Base-by-base conservation (phyloP, 306 rosid genomes). In the Rosa multiflora region DNA sequence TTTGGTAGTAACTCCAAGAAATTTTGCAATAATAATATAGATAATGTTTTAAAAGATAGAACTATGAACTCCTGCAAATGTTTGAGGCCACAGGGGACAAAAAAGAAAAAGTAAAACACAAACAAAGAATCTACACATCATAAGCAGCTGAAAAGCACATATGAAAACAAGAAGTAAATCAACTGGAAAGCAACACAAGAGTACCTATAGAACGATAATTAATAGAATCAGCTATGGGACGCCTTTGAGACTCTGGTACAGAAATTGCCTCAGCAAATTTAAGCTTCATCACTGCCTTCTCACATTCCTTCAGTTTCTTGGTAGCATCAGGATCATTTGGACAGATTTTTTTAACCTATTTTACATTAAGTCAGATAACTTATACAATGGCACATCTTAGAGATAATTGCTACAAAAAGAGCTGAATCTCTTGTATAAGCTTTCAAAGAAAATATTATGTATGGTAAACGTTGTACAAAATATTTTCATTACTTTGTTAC, bases 251-350 rank as follows among this genome's bases (percentile, higher is more conserved):
- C 80, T 82, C 86, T 52, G 99, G 94, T 68, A 78, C 87, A 81
- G 96, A 73, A 85, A 93, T 91, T 80, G 96, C 99, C 86, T 96
- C 98, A 79, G 92, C 99, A 90, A 93, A 93, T 83, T 93, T 93
- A 82, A 93, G 94, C 73, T 96, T 93, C 96, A 86, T 86, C 70
- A 96, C 97, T 53, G 94, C 98, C 72, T 96, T 93, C 87, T 96
- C 98, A 71, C 99, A 96, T 91, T 96, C 99, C 90, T 86, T 96
- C 91, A 93, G 84, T 82, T 93, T 96, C 92, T 85, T 90, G 76
- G 90, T 29, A 58, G 97, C 97, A 82, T 95, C 99, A 56, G 91
- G 94, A 86, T 93, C 97, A 79, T 89, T 93, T 72, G 99, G 99
- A 75, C 88, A 82, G 67, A 95, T 83, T 88, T 83, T 95, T 85